Base-by-base conservation (phyloP, 176 grass and related monocot genomes). In the Aegilops longissima region DNA sequence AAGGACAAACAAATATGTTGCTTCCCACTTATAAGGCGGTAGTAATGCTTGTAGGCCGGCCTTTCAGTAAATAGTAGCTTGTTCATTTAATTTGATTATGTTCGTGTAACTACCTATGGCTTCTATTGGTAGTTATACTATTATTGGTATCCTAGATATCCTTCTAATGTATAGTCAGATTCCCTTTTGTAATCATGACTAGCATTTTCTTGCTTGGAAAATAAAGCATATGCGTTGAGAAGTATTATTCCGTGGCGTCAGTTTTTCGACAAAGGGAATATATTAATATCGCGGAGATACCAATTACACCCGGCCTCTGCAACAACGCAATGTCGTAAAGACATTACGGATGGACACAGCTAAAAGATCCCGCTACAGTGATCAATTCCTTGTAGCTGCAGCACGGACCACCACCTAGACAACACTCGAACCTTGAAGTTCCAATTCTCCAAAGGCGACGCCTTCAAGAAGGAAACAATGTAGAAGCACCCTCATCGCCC, bases 1-100 rank as follows among this genome's bases (percentile, higher is more conserved):
- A 71, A 82, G 66, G 88, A 86, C 72, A 83, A 82, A 83, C 88
- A 82, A 42, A 83, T 72, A 49, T 86, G 88, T 63, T 90, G 88
- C n/a, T 90, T 90, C 73, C 79, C 79, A 16, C 80, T 90, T 66
- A 70, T 84, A 90, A 90, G 80, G 79, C 3, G 77, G 65, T 70
- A 59, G 75, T 58, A 80, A 66, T 76, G 47, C 47, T 56, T 69
- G 29, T 51, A 66, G 52, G 29, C 29, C 34, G 52, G 29, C 38
- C 44, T 86, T 77, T 49, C 6, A 71, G 79, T 89, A 85, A 47
- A 90, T 88, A 84, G 35, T 86, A 82, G 78, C 78, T 77, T 70
- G 63, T 90, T 82, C 8, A 7, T 82, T 83, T 63, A 12, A 77
- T 61, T 90, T 44, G 6, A 63, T 52, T 70, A 10, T 45, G n/a